A percentile compares a stretch with the other conserved stretches of the same genome.
phyloP scores from a whole-genome alignment of 306 rosid genomes.

The Cicer chorassanicum region DNA sequence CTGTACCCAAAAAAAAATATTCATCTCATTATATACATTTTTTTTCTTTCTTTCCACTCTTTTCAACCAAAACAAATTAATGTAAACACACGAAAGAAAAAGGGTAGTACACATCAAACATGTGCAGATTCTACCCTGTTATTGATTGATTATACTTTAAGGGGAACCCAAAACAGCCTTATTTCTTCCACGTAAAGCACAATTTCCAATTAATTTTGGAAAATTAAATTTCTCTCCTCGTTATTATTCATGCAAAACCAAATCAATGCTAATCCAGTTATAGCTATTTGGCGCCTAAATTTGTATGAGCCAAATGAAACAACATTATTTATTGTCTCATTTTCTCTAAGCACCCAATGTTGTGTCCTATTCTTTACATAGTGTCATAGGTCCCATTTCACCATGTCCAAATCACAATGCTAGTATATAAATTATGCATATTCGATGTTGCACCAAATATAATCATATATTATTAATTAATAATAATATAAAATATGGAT shows the following conservation, averaged over 20 bases:
- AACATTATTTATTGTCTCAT: slow-evolving; percentile 53
- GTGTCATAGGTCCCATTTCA: slow-evolving; percentile 52
- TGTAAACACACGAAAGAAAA: background rate
- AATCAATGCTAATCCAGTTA: slow-evolving; percentile 41
- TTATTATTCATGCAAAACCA: slow-evolving; percentile 30
- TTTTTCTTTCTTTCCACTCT: background rate
- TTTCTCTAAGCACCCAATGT: slow-evolving; percentile 31
- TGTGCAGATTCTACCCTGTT: slow-evolving; percentile 26
- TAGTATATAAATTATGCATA: slow-evolving; percentile 42
- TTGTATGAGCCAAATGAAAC: slow-evolving; percentile 53
- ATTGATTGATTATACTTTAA: slow-evolving; percentile 80
- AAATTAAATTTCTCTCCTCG: background rate
- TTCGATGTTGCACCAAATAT: slow-evolving; percentile 6
- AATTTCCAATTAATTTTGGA: background rate
- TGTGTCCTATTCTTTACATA: slow-evolving; percentile 61
- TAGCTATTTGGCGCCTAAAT: slow-evolving; percentile 61
- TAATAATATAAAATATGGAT: slow-evolving; percentile 53
- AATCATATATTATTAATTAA: slow-evolving; percentile 13
- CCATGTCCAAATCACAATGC: slow-evolving; percentile 50
- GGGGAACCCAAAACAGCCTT: slow-evolving; percentile 67
- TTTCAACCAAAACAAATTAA: background rate
- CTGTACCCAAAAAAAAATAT: too few species aligned
- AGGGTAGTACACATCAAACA: slow-evolving; percentile 47
- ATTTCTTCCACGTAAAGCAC: slow-evolving; percentile 79
- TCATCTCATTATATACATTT: background rate